Conservation (phyloP, 106 monocot genomes). For the Dioscorea dumetorum region DNA sequence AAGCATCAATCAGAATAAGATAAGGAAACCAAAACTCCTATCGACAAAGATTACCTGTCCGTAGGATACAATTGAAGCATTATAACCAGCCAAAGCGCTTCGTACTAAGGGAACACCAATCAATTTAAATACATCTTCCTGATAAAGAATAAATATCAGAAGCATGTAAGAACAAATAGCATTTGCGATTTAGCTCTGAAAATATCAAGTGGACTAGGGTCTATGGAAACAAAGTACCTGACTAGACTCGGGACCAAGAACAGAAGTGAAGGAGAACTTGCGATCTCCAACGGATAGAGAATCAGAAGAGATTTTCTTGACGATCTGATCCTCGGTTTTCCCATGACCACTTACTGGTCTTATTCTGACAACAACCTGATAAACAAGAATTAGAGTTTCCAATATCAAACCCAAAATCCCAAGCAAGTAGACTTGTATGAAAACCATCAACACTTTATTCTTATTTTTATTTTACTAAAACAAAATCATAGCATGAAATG, state of each 20-base stretch:
- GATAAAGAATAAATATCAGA: neutral
- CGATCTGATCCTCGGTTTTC: constrained; percentile 12
- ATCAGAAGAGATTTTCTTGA: constrained; percentile 38
- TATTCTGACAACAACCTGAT: constrained; percentile 68
- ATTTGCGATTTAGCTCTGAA: too few species aligned
- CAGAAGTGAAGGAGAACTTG: constrained; percentile 44
- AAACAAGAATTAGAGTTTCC: neutral
- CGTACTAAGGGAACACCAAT: constrained; percentile 67
- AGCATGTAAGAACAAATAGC: too few species aligned
- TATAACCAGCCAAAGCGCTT: constrained; percentile 69
- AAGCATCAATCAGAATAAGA: neutral
- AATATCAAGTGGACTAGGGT: too few species aligned
- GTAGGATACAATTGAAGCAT: constrained; percentile 80
- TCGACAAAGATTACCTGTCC: constrained; percentile 53
- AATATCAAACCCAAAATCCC: too few species aligned
- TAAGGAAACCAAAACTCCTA: neutral
- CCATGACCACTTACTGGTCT: constrained; percentile 30
- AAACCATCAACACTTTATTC: too few species aligned
- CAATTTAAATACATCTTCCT: constrained; percentile 75
- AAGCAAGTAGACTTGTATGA: too few species aligned
- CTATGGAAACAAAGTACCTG: constrained; percentile 34
- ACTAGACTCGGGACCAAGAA: constrained; percentile 56
- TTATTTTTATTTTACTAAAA: too few species aligned
- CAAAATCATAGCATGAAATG: too few species aligned
- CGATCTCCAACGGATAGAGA: constrained; percentile 38